Conservation (phyloP, 2,329 filamentous ascomycete species). For the Sporothrix humicola region DNA sequence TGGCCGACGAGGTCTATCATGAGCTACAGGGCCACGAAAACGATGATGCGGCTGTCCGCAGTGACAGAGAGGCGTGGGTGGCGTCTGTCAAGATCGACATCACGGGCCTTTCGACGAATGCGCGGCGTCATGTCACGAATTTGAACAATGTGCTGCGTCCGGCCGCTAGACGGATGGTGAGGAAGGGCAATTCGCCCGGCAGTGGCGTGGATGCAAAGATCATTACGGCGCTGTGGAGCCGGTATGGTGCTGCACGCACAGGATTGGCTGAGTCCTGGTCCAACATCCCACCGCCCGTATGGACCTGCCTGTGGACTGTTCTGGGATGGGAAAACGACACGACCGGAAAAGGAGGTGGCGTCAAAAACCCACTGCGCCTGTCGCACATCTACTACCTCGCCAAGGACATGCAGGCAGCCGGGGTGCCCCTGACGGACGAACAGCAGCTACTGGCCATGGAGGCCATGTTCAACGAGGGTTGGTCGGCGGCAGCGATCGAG, state of each 20-base stretch:
- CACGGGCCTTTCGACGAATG: slow-evolving; percentile 38
- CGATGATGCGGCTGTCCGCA: not conserved
- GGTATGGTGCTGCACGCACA: slow-evolving; percentile 55
- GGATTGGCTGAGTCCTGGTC: slow-evolving; percentile 55
- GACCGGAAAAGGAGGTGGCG: not conserved
- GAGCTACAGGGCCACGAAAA: not conserved
- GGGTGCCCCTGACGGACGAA: slow-evolving; percentile 57
- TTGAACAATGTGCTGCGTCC: slow-evolving; percentile 43
- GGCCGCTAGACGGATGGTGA: slow-evolving; percentile 47
- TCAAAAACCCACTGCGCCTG: slow-evolving; percentile 59
- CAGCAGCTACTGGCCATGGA: slow-evolving; percentile 73
- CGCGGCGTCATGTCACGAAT: slow-evolving; percentile 39
- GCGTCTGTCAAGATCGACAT: slow-evolving; percentile 36
- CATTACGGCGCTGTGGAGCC: slow-evolving; percentile 52
- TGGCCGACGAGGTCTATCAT: not conserved
- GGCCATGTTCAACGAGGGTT: slow-evolving; percentile 68
- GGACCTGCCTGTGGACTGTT: slow-evolving; percentile 70
- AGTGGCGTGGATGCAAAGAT: slow-evolving; percentile 37
- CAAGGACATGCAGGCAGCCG: slow-evolving; percentile 68
- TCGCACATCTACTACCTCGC: slow-evolving; percentile 66
- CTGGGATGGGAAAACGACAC: slow-evolving; percentile 55
- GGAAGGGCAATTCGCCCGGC: slow-evolving; percentile 39
- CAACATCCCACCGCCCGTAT: slow-evolving; percentile 64
- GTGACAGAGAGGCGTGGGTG: not conserved
- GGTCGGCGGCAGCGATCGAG: slow-evolving; percentile 63